A percentile compares a stretch with the other conserved stretches of the same genome.
phyloP scores from a whole-genome alignment of 371 early-diverging fungal species.

The Thermomucor indicae-seudaticae region DNA sequence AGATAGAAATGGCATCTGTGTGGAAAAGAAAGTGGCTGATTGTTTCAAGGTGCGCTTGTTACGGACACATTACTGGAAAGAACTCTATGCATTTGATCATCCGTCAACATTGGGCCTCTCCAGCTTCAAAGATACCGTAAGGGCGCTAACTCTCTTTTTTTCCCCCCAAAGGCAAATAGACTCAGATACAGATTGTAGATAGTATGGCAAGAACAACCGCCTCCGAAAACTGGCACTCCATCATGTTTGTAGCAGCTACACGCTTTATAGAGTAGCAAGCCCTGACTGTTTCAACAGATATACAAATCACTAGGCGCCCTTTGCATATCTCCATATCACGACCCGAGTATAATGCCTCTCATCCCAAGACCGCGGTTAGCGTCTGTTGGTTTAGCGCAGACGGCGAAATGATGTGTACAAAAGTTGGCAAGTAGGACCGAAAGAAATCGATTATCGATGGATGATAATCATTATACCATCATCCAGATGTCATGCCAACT shows the following conservation, averaged over 20 bases:
- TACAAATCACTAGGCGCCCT: conserved; percentile 31
- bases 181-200: too few relatives aligned
- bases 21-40: neutral
- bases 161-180: too few relatives aligned
- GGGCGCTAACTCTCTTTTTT: too few relatives aligned
- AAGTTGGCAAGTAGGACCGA: conserved; percentile 36
- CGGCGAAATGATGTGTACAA: conserved; percentile 47
- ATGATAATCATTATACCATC: neutral
- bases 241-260: neutral
- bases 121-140: too few relatives aligned
- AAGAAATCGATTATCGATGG: conserved; percentile 2
- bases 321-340: conserved; percentile 34
- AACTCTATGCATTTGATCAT: conserved; percentile 44
- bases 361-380: conserved; percentile 59
- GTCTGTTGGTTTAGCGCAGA: conserved; percentile 55
- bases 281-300: neutral
- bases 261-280: neutral
- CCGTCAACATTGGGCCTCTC: conserved; percentile 11
- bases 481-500: conserved; percentile 58
- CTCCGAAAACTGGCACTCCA: neutral
- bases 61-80: conserved; percentile 50
- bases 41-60: conserved; percentile 23
- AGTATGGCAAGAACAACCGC: too few relatives aligned
- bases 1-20: too few relatives aligned
- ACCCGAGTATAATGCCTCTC: conserved; percentile 55